Conservation (phyloP, 2,329 filamentous ascomycete genomes). For the Fusarium sp. region DNA sequence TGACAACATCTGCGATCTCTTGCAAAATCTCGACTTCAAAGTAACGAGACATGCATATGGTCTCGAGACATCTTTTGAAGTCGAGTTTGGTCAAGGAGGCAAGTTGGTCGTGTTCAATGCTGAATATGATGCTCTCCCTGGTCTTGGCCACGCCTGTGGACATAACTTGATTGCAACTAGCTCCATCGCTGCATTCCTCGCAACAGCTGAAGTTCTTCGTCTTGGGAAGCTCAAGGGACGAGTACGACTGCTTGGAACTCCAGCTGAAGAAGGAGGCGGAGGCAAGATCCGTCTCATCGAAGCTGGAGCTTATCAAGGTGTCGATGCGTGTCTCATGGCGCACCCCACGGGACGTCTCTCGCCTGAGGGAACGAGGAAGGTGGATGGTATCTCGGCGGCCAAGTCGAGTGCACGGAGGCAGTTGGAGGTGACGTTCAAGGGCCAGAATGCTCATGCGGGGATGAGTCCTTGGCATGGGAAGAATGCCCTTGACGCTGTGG, state of each 20-base stretch:
- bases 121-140: constrained; percentile 60
- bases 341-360: constrained; percentile 39
- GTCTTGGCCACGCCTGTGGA: constrained; percentile 65
- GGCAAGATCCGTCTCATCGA: constrained; percentile 62
- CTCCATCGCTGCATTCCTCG: constrained; percentile 56
- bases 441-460: constrained; percentile 67
- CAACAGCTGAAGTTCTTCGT: constrained; percentile 27
- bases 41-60: constrained; percentile 55
- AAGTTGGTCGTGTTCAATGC: constrained; percentile 56
- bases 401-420: constrained; percentile 62
- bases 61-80: constrained; percentile 58
- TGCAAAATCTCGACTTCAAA: constrained; percentile 49
- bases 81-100: constrained; percentile 53
- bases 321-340: constrained; percentile 46
- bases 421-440: constrained; percentile 64
- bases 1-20: constrained; percentile 52
- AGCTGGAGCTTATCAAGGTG: constrained; percentile 57
- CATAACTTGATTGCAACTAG: constrained; percentile 66
- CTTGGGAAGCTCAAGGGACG: constrained; percentile 2
- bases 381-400: constrained; percentile 54
- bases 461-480: constrained; percentile 69
- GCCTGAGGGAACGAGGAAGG: background rate
- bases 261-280: constrained; percentile 65
- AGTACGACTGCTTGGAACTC: constrained; percentile 60
- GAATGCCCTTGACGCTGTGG: constrained; percentile 69